Conservation (phyloP, 2,329 filamentous ascomycete species). For the Teratosphaeria epicoccoides region DNA sequence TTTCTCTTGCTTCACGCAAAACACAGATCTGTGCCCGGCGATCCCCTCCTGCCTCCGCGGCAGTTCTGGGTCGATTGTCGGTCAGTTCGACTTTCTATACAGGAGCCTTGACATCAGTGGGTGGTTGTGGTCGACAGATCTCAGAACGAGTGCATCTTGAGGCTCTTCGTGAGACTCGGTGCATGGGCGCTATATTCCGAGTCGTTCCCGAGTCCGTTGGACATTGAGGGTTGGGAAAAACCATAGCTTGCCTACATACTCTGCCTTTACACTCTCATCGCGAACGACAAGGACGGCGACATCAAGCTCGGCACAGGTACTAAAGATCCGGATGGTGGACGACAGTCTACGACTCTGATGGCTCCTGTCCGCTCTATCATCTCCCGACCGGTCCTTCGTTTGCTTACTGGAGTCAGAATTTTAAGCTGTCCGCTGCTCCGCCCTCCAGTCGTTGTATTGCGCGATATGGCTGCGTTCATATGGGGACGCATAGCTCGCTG, state of each 20-base stretch:
- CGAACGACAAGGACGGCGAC: no score
- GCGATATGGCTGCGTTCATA: no score
- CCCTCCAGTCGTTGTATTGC: no score
- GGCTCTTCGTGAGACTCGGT: constrained; percentile 53
- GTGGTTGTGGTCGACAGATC: constrained; percentile 95
- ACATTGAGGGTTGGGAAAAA: constrained; percentile 70
- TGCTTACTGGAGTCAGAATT: no score
- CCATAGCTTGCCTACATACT: constrained; percentile 13
- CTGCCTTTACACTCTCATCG: neutral
- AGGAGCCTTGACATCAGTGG: constrained; percentile 44
- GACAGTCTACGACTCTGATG: neutral
- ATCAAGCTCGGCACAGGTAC: neutral
- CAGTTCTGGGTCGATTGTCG: constrained; percentile 66
- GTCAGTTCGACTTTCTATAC: constrained; percentile 75
- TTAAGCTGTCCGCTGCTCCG: no score
- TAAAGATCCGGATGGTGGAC: neutral
- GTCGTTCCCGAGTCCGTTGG: constrained; percentile 80
- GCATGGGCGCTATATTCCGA: constrained; percentile 73
- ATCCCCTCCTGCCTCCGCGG: constrained; percentile 50
- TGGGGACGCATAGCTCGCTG: no score
- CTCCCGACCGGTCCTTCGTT: no score
- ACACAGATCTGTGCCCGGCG: constrained; percentile 74
- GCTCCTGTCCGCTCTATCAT: no score
- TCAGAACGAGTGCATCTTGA: constrained; percentile 56
- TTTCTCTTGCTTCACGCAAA: neutral